Base-by-base conservation (phyloP, 306 rosid species). In the Cajanus cajan region DNA sequence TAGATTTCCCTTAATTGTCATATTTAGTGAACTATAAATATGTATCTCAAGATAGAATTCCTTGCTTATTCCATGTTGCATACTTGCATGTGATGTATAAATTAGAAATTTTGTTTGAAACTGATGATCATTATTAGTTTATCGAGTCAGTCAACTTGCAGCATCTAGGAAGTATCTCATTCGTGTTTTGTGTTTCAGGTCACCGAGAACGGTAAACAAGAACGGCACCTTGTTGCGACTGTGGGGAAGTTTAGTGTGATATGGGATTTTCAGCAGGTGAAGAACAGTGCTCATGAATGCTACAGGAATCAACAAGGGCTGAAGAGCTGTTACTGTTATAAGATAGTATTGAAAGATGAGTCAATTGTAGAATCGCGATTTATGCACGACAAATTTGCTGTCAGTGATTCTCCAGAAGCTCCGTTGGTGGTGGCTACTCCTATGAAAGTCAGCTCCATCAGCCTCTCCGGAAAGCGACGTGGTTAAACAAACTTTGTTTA, bases 191-290 rank as follows among this genome's bases (percentile, higher is more conserved):
- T 58, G 31, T 86, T 84, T 74, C 88, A 94, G 98, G 96, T 94
- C 18, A 94, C 98, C 2, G 98, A 94, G 82, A 92, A 85, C 65
- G 98, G 98, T 16, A 92, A 92, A 85, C 98, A 94, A 87, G 98
- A 94, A 86, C 94, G 96, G 15, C 97, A 94, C 84, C 88, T 89
- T 1, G 98, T 94, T 2, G 96, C 93, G 1, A 94, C 98, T 9
- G 98, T 92, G 82, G 98, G 98, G 48, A 94, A 94, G 83, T 94
- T 94, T 74, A 92, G 98, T n/a, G 97, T 94, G 82, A 90, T 94
- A 84, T 94, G 98, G 98, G 96, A 94, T 82, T 92, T 94, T 83
- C 98, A 92, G 88, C 94, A 67, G 77, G 98, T 94, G 76, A 94
- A 90, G 84, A 92, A 90, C 86, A 92, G 86, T 83, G 93, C 87